Conservation (phyloP, 345 rosid genomes). For the Ricinus communis region DNA sequence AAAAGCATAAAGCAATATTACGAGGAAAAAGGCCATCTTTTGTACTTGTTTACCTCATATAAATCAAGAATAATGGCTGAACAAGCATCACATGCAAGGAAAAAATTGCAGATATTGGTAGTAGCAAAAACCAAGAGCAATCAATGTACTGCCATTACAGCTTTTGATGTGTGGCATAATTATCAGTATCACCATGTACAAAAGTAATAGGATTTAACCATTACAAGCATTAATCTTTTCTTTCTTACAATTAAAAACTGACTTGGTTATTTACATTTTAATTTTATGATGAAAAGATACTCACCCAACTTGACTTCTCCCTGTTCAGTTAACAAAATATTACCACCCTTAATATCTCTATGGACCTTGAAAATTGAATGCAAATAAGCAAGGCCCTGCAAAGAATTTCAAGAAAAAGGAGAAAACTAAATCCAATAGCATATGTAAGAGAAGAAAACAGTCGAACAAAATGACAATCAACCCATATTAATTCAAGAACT, state of each 20-base stretch:
- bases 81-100: neutral
- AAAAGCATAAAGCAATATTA: neutral
- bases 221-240: neutral
- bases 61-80: neutral
- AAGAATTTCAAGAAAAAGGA: neutral
- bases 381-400: conserved; percentile 95
- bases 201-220: neutral
- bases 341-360: conserved; percentile 98
- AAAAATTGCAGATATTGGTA: neutral
- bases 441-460: conserved; percentile 11
- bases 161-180: neutral
- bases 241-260: neutral
- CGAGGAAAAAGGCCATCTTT: too few relatives aligned
- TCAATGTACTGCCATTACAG: neutral
- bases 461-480: neutral
- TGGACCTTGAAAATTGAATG: conserved; percentile 97
- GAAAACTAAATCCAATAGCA: conserved; percentile 12
- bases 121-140: neutral
- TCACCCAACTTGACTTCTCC: conserved; percentile 99
- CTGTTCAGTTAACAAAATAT: conserved; percentile 95
- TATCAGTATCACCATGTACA: neutral
- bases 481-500: neutral
- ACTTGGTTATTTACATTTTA: neutral
- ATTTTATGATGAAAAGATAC: conserved; percentile 29
- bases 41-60: neutral